These are phyloP conservation scores for Rhizophagus prolifer DNA, from an alignment of 192 early-diverging fungal genomes.

Conservation along the genomic window DNA sequence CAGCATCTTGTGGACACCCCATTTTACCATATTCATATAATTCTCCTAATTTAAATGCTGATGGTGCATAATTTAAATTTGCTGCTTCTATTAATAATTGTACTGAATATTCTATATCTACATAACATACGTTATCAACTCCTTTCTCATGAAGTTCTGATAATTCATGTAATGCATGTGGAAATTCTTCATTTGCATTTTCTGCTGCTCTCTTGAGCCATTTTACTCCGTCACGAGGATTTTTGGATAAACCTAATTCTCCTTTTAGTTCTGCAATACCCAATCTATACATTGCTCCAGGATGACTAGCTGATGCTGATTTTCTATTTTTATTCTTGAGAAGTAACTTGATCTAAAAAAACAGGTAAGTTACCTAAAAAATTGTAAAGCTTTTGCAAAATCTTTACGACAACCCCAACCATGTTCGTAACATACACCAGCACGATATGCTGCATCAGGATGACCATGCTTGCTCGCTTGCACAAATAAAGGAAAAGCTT, in stretches of 20 bases:
- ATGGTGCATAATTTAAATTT: constrained; percentile 63
- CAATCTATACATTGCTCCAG: constrained; percentile 65
- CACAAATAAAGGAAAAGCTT: constrained; percentile 65
- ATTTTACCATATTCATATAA: constrained; percentile 66
- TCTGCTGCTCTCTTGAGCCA: constrained; percentile 62
- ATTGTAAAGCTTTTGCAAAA: constrained; percentile 60
- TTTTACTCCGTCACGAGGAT: constrained; percentile 59
- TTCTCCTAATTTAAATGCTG: constrained; percentile 60
- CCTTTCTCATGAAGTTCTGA: constrained; percentile 58
- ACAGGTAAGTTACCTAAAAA: constrained; percentile 62
- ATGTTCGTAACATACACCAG: constrained; percentile 65
- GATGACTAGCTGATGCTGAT: constrained; percentile 66
- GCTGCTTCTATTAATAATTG: constrained; percentile 63
- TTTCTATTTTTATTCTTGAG: constrained; percentile 43
- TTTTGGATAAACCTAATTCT: constrained; percentile 51
- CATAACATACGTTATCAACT: constrained; percentile 57
- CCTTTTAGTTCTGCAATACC: constrained; percentile 62
- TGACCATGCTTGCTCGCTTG: constrained; percentile 70
- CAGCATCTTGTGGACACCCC: constrained; percentile 53
- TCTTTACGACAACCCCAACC: constrained; percentile 63
- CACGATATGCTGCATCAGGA: constrained; percentile 64
- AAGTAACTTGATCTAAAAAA: neutral
- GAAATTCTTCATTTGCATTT: constrained; percentile 56
- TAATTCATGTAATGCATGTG: constrained; percentile 61
- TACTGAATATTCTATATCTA: constrained; percentile 62